These are phyloP conservation scores for Torrubiella hemipterigena DNA, from an alignment of 2,329 filamentous ascomycete species.

Conservation along the genomic window DNA sequence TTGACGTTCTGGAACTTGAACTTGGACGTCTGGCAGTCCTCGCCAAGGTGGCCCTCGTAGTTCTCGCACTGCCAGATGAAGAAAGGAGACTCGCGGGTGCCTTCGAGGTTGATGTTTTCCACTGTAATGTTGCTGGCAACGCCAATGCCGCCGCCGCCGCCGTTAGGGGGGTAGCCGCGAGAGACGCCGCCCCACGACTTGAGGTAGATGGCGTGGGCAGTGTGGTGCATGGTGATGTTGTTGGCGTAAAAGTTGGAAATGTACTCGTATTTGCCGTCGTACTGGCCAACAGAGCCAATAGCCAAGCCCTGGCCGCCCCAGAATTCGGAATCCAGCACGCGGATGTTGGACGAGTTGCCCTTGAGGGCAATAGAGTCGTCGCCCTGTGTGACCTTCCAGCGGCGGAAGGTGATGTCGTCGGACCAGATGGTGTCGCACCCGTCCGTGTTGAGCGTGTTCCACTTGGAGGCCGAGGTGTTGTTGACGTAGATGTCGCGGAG, in stretches of 20 bases:
- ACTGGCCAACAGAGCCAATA: conserved; percentile 46
- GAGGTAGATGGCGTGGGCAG: conserved; percentile 36
- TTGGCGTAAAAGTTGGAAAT: conserved; percentile 35
- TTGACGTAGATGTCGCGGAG: conserved; percentile 42
- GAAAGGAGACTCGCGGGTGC: conserved; percentile 16
- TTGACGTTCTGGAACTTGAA: conserved; percentile 17
- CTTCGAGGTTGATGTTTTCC: conserved; percentile 16
- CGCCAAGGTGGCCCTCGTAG: conserved; percentile 18
- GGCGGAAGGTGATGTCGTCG: conserved; percentile 35
- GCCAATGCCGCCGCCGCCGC: conserved; percentile 43
- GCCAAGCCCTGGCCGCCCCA: conserved; percentile 39
- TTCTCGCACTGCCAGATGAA: conserved; percentile 23
- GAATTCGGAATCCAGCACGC: conserved; percentile 34
- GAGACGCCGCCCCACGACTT: conserved; percentile 47
- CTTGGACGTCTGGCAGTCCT: conserved; percentile 20
- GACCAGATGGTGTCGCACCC: conserved; percentile 39
- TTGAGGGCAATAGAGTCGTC: conserved; percentile 43
- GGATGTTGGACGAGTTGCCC: conserved; percentile 42
- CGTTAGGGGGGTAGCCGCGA: conserved; percentile 41
- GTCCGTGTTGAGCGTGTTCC: conserved; percentile 26
- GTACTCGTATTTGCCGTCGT: conserved; percentile 31
- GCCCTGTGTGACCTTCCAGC: conserved; percentile 38
- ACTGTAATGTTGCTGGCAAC: conserved; percentile 19
- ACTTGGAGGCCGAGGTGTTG: conserved; percentile 24
- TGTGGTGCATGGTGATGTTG: conserved; percentile 33